These are phyloP conservation scores for Magnusiomyces sp. DNA, from an alignment of 1,139 yeast species.

Conservation along the genomic window DNA sequence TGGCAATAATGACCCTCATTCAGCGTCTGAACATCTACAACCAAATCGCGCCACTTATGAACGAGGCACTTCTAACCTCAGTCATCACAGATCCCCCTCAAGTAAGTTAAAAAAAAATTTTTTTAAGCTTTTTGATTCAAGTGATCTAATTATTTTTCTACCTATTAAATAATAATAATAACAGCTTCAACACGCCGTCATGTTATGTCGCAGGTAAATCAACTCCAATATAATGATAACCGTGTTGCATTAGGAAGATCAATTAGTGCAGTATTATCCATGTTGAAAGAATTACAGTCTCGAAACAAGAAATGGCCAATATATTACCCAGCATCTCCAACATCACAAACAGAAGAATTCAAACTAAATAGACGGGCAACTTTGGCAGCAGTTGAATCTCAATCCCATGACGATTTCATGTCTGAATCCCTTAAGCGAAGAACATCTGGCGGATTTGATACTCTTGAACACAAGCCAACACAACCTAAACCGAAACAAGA, in stretches of 20 bases:
- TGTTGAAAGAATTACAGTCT: conserved; percentile 45
- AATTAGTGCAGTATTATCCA: conserved; percentile 47
- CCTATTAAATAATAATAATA: no score
- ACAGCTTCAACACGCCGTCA: conserved; percentile 23
- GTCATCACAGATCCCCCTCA: conserved; percentile 21
- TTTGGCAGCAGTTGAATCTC: conserved; percentile 15
- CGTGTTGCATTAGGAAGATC: conserved; percentile 53
- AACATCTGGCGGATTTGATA: conserved; percentile 7
- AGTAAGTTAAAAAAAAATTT: conserved; percentile 1
- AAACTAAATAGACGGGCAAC: conserved; percentile 3
- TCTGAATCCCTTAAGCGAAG: conserved; percentile 7
- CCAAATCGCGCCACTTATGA: conserved; percentile 11
- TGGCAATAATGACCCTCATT: no score
- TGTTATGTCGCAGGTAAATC: conserved; percentile 44
- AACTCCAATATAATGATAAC: conserved; percentile 61
- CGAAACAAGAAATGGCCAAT: conserved; percentile 57
- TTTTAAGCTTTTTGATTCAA: neutral
- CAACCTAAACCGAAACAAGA: conserved; percentile 7
- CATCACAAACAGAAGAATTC: neutral
- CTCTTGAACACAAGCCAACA: conserved; percentile 1
- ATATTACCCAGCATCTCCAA: conserved; percentile 43
- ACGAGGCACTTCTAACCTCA: conserved; percentile 9
- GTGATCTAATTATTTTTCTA: neutral
- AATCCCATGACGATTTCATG: conserved; percentile 14
- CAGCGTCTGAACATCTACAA: neutral